These are phyloP conservation scores for Pythium phragmitis DNA, from an alignment of 352 stramenopile genomes.

Conservation along the genomic window DNA sequence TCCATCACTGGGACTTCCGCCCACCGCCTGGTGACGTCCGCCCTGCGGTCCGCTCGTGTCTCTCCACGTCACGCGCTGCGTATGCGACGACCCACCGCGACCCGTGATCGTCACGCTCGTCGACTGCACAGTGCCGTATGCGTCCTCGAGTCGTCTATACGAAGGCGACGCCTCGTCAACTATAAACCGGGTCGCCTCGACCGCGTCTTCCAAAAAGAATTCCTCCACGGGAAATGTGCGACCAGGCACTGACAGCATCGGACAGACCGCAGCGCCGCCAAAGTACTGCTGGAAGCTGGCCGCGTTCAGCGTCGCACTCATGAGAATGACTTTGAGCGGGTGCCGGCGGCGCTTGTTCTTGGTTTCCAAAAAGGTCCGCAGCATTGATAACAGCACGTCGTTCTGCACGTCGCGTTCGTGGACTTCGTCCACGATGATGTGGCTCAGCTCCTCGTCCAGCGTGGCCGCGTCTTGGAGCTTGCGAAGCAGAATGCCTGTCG, in stretches of 20 bases:
- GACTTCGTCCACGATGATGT: slow-evolving; percentile 98
- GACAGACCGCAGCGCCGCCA: slow-evolving; percentile 72
- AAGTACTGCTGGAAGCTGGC: slow-evolving; percentile 96
- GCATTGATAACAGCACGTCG: slow-evolving; percentile 90
- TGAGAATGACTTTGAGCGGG: slow-evolving; percentile 94
- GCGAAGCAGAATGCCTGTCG: slow-evolving; percentile 93
- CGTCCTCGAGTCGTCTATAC: slow-evolving; percentile 34
- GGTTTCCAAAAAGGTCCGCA: slow-evolving; percentile 80
- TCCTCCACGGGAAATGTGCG: slow-evolving; percentile 96
- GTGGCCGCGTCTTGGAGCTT: slow-evolving; percentile 85
- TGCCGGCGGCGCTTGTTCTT: slow-evolving; percentile 39
- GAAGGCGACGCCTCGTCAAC: slow-evolving; percentile 71
- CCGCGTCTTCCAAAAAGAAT: slow-evolving; percentile 94
- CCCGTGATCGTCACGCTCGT: slow-evolving; percentile 65
- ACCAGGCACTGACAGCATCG: slow-evolving; percentile 90
- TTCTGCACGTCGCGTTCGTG: slow-evolving; percentile 95
- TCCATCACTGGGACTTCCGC: slow-evolving; percentile 19
- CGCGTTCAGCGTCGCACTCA: slow-evolving; percentile 96
- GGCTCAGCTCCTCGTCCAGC: slow-evolving; percentile 86
- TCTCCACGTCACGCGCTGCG: slow-evolving; percentile 57
- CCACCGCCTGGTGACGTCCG: background rate
- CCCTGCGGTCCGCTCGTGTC: slow-evolving; percentile 14
- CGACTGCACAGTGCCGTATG: slow-evolving; percentile 24
- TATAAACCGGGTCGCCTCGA: slow-evolving; percentile 85
- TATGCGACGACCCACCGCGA: slow-evolving; percentile 59